These are phyloP conservation scores for Debaryomyces prosopidis DNA, from an alignment of 805 yeast genomes.

Conservation along the genomic window DNA sequence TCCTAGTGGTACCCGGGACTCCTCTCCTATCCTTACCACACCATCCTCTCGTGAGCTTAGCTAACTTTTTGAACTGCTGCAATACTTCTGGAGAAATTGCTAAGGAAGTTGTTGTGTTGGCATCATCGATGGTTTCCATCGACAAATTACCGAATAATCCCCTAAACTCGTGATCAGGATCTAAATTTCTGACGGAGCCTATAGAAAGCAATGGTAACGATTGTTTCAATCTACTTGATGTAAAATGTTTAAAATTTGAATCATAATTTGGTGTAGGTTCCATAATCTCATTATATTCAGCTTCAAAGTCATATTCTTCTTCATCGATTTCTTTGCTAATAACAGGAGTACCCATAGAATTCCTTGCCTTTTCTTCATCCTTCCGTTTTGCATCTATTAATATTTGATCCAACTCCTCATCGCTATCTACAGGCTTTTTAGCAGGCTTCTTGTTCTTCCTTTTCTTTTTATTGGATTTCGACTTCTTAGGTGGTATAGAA, in stretches of 20 bases:
- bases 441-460: constrained; percentile 18
- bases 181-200: constrained; percentile 51
- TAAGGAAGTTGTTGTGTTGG: constrained; percentile 70
- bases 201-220: constrained; percentile 45
- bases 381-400: constrained; percentile 41
- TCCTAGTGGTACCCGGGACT: constrained; percentile 74
- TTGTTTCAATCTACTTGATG: constrained; percentile 43
- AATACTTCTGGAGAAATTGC: constrained; percentile 69
- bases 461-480: constrained; percentile 19
- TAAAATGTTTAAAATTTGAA: constrained; percentile 47
- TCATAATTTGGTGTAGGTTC: constrained; percentile 39
- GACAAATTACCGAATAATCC: constrained; percentile 72
- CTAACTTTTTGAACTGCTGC: constrained; percentile 59
- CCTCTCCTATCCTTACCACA: constrained; percentile 74
- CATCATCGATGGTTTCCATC: constrained; percentile 67
- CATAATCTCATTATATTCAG: constrained; percentile 20
- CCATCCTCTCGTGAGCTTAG: constrained; percentile 74
- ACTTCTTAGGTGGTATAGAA: constrained; percentile 4
- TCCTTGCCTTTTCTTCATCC: constrained; percentile 14
- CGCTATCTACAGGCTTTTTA: constrained; percentile 33
- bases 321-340: constrained; percentile 7
- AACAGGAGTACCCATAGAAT: constrained; percentile 3
- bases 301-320: constrained; percentile 25
- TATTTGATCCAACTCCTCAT: constrained; percentile 60
- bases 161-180: constrained; percentile 75